These are phyloP conservation scores for Hirsutella minnesotensis DNA, from an alignment of 2,329 filamentous ascomycete species.

Conservation along the genomic window DNA sequence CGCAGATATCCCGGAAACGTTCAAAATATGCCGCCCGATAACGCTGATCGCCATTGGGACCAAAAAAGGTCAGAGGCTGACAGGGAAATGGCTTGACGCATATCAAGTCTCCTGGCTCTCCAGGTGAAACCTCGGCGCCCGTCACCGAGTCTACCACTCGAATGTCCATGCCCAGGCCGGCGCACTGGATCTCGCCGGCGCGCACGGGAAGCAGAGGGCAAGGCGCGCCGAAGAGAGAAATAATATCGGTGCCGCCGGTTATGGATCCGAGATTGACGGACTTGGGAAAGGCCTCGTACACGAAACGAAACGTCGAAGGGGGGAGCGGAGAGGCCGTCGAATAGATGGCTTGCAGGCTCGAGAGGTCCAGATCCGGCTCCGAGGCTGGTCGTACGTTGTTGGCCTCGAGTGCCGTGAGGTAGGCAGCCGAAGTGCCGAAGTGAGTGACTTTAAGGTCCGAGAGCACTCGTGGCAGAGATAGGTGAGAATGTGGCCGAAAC, in stretches of 20 bases:
- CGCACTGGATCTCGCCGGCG: conserved; percentile 65
- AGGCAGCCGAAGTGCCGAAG: conserved; percentile 91
- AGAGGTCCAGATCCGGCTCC: conserved; percentile 44
- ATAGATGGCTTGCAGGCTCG: conserved; percentile 71
- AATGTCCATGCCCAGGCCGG: conserved; percentile 71
- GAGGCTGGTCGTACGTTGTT: conserved; percentile 48
- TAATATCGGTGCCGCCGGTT: conserved; percentile 92
- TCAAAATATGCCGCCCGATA: conserved; percentile 84
- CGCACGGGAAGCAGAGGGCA: conserved; percentile 65
- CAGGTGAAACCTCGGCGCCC: conserved; percentile 42
- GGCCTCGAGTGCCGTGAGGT: conserved; percentile 82
- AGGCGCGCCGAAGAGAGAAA: conserved; percentile 84
- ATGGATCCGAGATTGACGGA: conserved; percentile 84
- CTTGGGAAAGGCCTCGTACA: conserved; percentile 71
- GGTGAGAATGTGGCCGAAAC: conserved; percentile 66
- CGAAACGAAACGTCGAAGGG: conserved; percentile 83
- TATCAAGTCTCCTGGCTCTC: conserved; percentile 75
- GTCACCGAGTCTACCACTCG: conserved; percentile 44
- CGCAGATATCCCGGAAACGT: conserved; percentile 46
- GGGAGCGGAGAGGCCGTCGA: conserved; percentile 87
- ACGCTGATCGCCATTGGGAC: conserved; percentile 48
- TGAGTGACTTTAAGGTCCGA: conserved; percentile 76
- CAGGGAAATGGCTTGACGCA: conserved; percentile 80
- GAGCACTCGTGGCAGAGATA: conserved; percentile 74
- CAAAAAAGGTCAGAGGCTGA: conserved; percentile 86